Evolutionary conservation across 2,329 filamentous ascomycete species (phyloP), one percentile per base, ranked within the genome.

Genomic region (Mollisia scopiformis): DNA sequence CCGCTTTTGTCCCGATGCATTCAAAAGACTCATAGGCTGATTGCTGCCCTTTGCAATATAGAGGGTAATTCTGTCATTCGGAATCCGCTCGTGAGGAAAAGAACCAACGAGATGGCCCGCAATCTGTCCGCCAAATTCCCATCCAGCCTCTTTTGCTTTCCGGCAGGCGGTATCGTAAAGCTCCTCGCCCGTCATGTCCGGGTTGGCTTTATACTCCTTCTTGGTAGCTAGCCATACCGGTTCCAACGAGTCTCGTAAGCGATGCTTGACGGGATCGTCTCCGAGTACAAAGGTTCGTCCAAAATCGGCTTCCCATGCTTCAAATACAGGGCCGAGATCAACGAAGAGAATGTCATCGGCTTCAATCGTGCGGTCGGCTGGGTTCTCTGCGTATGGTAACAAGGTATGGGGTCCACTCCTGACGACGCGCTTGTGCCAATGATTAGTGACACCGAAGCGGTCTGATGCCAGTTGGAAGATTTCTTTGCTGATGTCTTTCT

Each of bases 381-480:
- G 80, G 65, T 82, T 82, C 2, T 81, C 81, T 3, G 73, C 69
- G 57, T 81, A 83, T 0, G 81, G 80, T 1, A 69, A 62, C 3
- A 83, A 64, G 0, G 81, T 83, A 68, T 84, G 82, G 4, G 78
- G 77, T 0, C 81, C 81, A 62, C 78, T 80, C 7, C 81, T 73
- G 33, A 83, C 74, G 0, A 83, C 75, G 5, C 80, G 76, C 66
- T 83, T 84, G 70, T 84, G 81, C 81, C 81, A 84, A 62, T 83
- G 79, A 2, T 78, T 82, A 16, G 72, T 69, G 11, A 84, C 74
- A 16, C 74, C 75, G 68, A 80, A 73, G n/a, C 76, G 76, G 35
- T 76, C 69, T 8, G 71, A 63, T 39, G 77, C 79, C 0, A 82
- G 74, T 35, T 76, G 71, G 66, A 82, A 76, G 57, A 83, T 82